Evolutionary conservation across 1,284 basidiomycete genomes (phyloP), one percentile per base, ranked within the genome.

Genomic region (Cryptococcus hybrid): DNA sequence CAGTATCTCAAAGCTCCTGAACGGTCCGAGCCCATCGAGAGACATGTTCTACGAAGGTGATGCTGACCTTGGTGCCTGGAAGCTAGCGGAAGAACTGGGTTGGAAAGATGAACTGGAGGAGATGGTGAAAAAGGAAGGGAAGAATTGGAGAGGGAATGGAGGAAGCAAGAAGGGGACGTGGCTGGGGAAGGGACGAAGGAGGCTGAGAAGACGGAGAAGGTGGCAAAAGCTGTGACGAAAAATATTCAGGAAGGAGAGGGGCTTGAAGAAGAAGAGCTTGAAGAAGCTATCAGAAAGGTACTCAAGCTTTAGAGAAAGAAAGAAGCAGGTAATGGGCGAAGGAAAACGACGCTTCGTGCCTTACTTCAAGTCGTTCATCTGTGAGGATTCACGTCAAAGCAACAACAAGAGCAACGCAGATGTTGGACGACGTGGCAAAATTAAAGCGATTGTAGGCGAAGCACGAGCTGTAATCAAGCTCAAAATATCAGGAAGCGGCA

Each of bases 1-100:
- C 34, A 36, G n/a, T n/a, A 15, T 49, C 34, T 15, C 7, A 13
- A 15, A 47, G 2, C 44, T 56, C 36, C 43, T 56, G 13, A 13
- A 13, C n/a, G 44, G 45, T 13, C 30, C 44, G 34, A 37, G 39
- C 13, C 39, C 12, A 51, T 40, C 40, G 36, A 58, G 68, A n/a
- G 77, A 79, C 54, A 70, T 69, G 36, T 73, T 73, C 46, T 77
- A 67, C 54, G 65, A 74, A 53, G 80, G 79, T 1, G 77, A 78
- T 50, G 67, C 70, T 1, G 79, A 80, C 54, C 70, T 71, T 3
- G 77, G 70, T 4, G 57, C 70, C 7, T 49, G 66, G 39, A 38
- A 57, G 6, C 52, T 79, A 36, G 73, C 68, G 4, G 56, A 63
- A 12, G 68, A 65, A 52, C 51, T 80, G 37, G 77, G 77, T 1